A percentile compares a stretch with the other conserved stretches of the same genome.
These are phyloP conservation scores for Lathyrus tuberosus DNA, from an alignment of 306 rosid species.

Conservation along the genomic window DNA sequence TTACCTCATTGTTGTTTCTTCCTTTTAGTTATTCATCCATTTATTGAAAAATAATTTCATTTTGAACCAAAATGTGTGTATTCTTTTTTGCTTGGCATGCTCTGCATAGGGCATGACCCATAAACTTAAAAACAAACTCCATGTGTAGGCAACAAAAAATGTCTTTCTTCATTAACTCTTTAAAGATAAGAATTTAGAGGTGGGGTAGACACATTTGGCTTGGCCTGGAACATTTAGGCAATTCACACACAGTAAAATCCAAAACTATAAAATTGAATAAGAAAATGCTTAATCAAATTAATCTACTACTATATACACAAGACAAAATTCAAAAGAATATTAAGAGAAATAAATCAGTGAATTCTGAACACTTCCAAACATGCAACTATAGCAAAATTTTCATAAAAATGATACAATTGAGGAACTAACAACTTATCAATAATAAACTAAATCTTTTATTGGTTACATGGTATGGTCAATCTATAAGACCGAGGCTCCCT, in stretches of 20 bases:
- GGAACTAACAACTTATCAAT: constrained; percentile 35
- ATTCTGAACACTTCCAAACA: constrained; percentile 24
- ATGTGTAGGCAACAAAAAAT: constrained; percentile 15
- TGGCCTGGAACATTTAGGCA: not conserved
- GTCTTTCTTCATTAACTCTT: constrained; percentile 42
- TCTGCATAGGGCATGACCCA: constrained; percentile 21
- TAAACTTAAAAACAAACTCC: not conserved
- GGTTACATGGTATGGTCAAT: constrained; percentile 35
- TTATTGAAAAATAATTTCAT: constrained; percentile 2
- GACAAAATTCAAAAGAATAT: constrained; percentile 22
- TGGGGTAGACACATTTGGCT: not conserved
- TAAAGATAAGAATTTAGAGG: constrained; percentile 44
- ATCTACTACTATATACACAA: constrained; percentile 7
- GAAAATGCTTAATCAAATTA: constrained; percentile 1
- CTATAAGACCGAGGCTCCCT: constrained; percentile 35
- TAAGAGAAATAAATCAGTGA: not conserved
- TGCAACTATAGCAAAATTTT: constrained; percentile 33
- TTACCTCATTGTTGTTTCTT: constrained; percentile 15
- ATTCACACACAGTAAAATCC: not conserved
- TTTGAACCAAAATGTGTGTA: not conserved
- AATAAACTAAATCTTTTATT: constrained; percentile 36
- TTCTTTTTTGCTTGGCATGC: not conserved
- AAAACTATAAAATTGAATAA: not conserved
- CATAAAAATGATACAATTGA: constrained; percentile 28
- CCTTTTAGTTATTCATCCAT: constrained; percentile 22